Evolutionary conservation across 73 alveolate genomes (phyloP).

Genomic region (Paramecium octaurelia): DNA sequence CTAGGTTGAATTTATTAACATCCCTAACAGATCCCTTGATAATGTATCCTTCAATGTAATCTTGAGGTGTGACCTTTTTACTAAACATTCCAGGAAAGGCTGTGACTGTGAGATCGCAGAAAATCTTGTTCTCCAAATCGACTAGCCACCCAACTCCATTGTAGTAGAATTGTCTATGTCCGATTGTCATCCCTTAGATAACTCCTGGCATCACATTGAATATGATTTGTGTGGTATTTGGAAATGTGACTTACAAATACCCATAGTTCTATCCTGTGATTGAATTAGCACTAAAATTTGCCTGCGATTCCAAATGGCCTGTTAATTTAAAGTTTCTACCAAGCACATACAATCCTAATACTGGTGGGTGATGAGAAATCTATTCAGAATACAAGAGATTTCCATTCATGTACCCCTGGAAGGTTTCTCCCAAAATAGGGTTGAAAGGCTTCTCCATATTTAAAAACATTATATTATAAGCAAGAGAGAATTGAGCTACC

Average conservation of each 20-base stretch:
- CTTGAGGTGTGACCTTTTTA: conserved; percentile 27
- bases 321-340: conserved; percentile 45
- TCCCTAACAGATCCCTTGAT: not conserved
- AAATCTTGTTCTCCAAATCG: conserved; percentile 3
- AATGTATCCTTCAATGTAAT: conserved; percentile 51
- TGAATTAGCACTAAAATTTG: conserved; percentile 64
- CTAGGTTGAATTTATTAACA: conserved; percentile 7
- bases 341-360: conserved; percentile 9
- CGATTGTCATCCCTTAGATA: conserved; percentile 42
- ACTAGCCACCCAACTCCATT: conserved; percentile 28
- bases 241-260: conserved; percentile 4
- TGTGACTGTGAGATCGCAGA: conserved; percentile 1
- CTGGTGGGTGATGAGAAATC: conserved; percentile 71
- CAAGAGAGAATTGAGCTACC: conserved; percentile 56
- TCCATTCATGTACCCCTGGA: conserved; percentile 70
- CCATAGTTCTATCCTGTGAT: conserved; percentile 62
- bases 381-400: conserved; percentile 54
- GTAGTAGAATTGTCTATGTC: conserved; percentile 41
- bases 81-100: conserved; percentile 57
- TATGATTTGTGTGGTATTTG: not conserved
- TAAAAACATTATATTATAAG: conserved; percentile 54
- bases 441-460: conserved; percentile 84
- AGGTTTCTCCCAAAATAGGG: conserved; percentile 91
- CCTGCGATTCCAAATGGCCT: conserved; percentile 60
- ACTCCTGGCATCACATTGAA: conserved; percentile 39